Base-by-base conservation (phyloP, 805 yeast species). In the Myxozyma neglecta region DNA sequence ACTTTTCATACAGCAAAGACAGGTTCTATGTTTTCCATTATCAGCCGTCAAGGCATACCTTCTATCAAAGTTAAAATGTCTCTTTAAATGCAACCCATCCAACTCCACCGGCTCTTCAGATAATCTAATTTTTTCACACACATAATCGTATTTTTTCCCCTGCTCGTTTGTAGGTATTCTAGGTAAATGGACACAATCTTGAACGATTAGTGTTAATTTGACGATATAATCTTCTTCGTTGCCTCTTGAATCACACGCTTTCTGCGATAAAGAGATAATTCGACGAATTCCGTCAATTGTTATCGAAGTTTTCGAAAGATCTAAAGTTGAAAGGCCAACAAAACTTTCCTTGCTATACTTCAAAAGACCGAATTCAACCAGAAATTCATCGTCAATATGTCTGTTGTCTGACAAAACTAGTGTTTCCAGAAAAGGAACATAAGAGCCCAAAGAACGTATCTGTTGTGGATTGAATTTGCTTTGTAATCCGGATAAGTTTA, bases 21-120 rank as follows among this genome's bases (percentile, higher is more conserved):
- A 56, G 13, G 54, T 42, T 9, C 35, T 29, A 43, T 54, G 49
- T 9, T 39, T n/a, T 8, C 59, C 59, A 9, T 20, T 18, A 7
- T 56, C 59, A n/a, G 16, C 18, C 9, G 35, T 32, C 13, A 48
- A 43, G 13, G 54, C 42, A 13, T 47, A 56, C 34, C 39, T 56
- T 13, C 55, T 43, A 40, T 56, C 60, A 56, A 56, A 56, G 18
- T 56, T 56, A 37, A 48, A 56, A 7, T 16, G 42, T 16, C 60
- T 29, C 5, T 29, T 32, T 24, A 29, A 24, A 42, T 56, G 60
- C 34, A 24, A 16, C 52, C 16, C 24, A 24, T 10, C 20, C 14
- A 18, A 13, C 11, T 8, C 43, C 13, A 16, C 9, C n/a, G 13
- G 42, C 6, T 39, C 42, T 39, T 39, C n/a, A 3, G 42, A 39